phyloP scores from a whole-genome alignment of 345 rosid species.

The Lagerstroemia speciosa region DNA sequence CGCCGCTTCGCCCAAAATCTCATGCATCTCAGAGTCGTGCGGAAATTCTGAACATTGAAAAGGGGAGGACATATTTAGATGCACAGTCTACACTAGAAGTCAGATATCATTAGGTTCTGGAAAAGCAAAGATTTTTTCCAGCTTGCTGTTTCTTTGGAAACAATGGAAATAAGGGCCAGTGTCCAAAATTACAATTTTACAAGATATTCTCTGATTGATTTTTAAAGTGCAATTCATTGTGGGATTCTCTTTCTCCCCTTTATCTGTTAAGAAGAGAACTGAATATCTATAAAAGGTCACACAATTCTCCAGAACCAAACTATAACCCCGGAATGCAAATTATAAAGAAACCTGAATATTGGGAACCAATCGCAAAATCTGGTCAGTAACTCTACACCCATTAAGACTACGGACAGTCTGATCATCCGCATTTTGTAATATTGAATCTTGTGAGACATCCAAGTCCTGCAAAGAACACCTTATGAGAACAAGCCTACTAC shows the following conservation, averaged over 20 bases:
- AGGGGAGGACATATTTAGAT: conserved; percentile 15
- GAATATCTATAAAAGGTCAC: not conserved
- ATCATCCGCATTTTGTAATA: conserved; percentile 83
- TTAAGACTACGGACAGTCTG: conserved; percentile 97
- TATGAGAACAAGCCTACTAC: not conserved
- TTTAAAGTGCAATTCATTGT: not conserved
- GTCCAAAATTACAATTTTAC: not conserved
- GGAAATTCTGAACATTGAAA: conserved; percentile 52
- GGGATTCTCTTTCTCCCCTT: not conserved
- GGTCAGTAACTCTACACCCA: conserved; percentile 99
- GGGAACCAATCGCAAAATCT: conserved; percentile 91
- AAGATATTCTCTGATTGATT: not conserved
- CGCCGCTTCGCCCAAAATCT: conserved; percentile 95
- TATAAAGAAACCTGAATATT: conserved; percentile 59
- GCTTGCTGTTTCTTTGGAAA: not conserved
- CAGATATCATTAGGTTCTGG: not conserved
- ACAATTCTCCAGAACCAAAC: not conserved
- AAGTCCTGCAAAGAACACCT: conserved; percentile 46
- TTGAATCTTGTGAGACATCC: conserved; percentile 83
- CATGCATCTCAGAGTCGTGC: conserved; percentile 92
- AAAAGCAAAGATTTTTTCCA: not conserved
- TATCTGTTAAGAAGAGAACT: not conserved
- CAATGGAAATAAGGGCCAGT: not conserved
- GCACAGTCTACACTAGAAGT: not conserved
- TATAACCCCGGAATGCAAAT: not conserved